Percentiles rank a stretch among this genome's conserved stretches.
Conservation (phyloP, 148 eudicot species). For the Chenopodium formosanum region DNA sequence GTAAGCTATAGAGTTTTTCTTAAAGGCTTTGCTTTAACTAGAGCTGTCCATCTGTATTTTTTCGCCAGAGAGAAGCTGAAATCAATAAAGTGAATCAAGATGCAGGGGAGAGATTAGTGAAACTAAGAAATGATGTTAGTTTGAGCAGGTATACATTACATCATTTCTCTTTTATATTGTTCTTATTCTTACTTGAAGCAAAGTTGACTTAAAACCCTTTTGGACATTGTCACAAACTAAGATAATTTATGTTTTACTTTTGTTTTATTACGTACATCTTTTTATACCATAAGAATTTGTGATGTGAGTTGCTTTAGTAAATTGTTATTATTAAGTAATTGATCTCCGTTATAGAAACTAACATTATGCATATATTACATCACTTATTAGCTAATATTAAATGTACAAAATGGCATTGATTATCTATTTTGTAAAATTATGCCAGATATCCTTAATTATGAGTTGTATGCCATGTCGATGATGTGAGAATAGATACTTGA, state of each 20-base stretch:
- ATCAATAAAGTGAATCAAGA: constrained; percentile 35
- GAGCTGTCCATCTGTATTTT: constrained; percentile 13
- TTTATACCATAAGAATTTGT: background rate
- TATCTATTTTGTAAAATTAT: too few relatives aligned
- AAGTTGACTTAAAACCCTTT: constrained; percentile 10
- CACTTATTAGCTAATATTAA: too few relatives aligned
- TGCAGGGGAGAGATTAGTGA: constrained; percentile 39
- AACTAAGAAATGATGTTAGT: constrained; percentile 48
- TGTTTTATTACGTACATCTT: too few relatives aligned
- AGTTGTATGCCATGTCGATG: too few relatives aligned
- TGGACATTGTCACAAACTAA: background rate
- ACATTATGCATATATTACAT: too few relatives aligned
- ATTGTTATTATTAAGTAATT: background rate
- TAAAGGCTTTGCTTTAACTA: constrained; percentile 11
- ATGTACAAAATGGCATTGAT: too few relatives aligned
- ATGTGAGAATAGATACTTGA: too few relatives aligned
- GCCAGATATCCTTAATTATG: too few relatives aligned
- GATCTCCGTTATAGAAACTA: background rate
- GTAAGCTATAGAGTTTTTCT: background rate
- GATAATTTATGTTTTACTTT: too few relatives aligned
- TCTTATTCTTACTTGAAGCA: background rate
- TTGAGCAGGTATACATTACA: constrained; percentile 53
- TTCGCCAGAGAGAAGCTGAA: constrained; percentile 75
- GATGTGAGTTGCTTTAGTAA: background rate
- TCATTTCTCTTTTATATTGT: background rate